Base-by-base conservation (phyloP, 106 monocot genomes). In the Amphibolis antarctica region DNA sequence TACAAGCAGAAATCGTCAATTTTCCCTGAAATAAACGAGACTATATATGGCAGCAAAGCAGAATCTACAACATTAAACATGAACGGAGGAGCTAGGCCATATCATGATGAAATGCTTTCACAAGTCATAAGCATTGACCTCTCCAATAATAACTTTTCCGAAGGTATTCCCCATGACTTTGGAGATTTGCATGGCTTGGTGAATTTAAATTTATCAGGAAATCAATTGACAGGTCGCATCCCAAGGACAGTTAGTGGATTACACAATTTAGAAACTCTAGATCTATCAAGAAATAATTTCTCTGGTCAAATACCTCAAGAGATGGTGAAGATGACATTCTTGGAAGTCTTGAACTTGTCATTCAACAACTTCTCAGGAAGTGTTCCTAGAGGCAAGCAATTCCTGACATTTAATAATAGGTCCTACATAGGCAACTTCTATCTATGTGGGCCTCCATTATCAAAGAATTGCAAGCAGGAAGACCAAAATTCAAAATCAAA, bases 171-270 rank as follows among this genome's bases (percentile, higher is more conserved):
- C 26, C 42, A 49, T 22, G 79, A 70, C 10, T 27, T 70, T 5
- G 25, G 31, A 1, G 12, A 21, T 17, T 64, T 81, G 0, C 0
- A 12, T 24, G 46, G 19, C 6, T 28, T 81, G 9, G 9, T 44
- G n/a, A 51, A 11, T 21, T 49, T 81, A 13, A 81, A 76, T 45
- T 25, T 80, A 20, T 80, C 76, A n/a, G 10, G 59, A 9, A 80
- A 76, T 53, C 23, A 63, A 30, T 14, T 76, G 29, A 76, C 11
- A 0, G 53, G 80, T 10, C 14, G 11, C n/a, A 81, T 81, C 3
- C 77, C 69, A 13, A 23, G 43, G 17, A 63, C 51, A 1, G 63
- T 80, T 14, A 42, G 36, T 28, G 42, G 1, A 15, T 17, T 80
- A 28, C 27, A 12, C 44, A n/a, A 17, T 5, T 20, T 80, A 7